A percentile compares a stretch with the other conserved stretches of the same genome.
Conservation (phyloP, 2,329 filamentous ascomycete species). For the Hymenoscyphus repandus region DNA sequence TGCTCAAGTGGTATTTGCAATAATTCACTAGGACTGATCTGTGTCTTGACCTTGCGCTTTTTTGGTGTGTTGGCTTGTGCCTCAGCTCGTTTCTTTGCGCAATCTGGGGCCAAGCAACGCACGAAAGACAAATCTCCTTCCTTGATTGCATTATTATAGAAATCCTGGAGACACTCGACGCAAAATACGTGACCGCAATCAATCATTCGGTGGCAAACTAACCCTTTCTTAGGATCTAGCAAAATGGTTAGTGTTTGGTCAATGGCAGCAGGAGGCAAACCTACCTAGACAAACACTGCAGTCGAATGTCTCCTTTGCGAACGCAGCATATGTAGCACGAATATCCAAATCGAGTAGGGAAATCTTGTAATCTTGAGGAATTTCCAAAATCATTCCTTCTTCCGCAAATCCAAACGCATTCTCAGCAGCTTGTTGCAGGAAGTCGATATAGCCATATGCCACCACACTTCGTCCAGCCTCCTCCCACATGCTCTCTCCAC, state of each 20-base stretch:
- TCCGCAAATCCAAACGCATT: constrained; percentile 54
- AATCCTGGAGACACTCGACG: constrained; percentile 77
- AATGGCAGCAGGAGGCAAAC: constrained; percentile 16
- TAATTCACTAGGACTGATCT: constrained; percentile 78
- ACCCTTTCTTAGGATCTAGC: constrained; percentile 81
- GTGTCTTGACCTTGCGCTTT: constrained; percentile 58
- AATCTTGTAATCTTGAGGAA: constrained; percentile 57
- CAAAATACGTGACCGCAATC: constrained; percentile 92
- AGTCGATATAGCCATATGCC: constrained; percentile 59
- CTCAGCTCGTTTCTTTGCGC: constrained; percentile 56
- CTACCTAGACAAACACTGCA: constrained; percentile 76
- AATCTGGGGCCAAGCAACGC: constrained; percentile 74
- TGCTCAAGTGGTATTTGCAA: constrained; percentile 68
- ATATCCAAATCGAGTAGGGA: constrained; percentile 74
- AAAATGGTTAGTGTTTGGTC: constrained; percentile 2
- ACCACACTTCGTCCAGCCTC: constrained; percentile 55
- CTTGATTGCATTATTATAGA: constrained; percentile 81
- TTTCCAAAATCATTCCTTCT: constrained; percentile 42
- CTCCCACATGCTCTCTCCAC: constrained; percentile 54
- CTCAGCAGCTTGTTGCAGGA: constrained; percentile 53
- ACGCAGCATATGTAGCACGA: constrained; percentile 66
- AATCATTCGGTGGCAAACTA: constrained; percentile 72
- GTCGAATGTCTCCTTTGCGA: constrained; percentile 79
- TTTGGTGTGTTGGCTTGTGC: constrained; percentile 25
- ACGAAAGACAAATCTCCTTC: constrained; percentile 78